Base-by-base conservation (phyloP, 371 early-diverging fungal species). In the Phascolomyces articulosus region DNA sequence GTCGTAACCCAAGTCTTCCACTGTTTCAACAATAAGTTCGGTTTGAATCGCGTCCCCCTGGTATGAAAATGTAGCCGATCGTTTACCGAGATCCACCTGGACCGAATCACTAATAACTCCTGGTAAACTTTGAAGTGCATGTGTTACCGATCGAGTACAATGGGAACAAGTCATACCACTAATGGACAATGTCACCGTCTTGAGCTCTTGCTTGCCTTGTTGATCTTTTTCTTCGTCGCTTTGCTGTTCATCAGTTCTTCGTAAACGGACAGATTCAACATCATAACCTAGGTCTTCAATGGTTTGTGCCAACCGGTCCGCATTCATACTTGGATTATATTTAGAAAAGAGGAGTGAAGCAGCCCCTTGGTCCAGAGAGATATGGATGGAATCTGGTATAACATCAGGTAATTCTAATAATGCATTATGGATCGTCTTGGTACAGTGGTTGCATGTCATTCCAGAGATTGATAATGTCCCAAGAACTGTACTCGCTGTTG, bases 391-490 rank as follows among this genome's bases (percentile, higher is more conserved):
- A 29, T 60, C 66, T 28, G 61, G 73, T 49, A 73, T 65, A n/a
- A 95, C 86, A 11, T 86, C 90, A 4, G 83, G 79, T 58, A 88
- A 60, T 1, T 66, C 51, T 8, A 40, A 26, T 9, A 97, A 71
- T 0, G 85, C 80, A 10, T 74, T 70, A 64, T 90, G 90, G 26
- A 96, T 80, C n/a, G 87, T 83, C 11, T 87, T 82, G 61, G 90
- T 89, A 64, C 95, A 95, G 44, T 91, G 89, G 1, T 93, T 85
- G 63, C 95, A 95, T 3, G 95, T 93, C 95, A 96, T 94, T 40
- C 96, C 91, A 56, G 78, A 62, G 69, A 81, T 79, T 56, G 28
- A 58, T 20, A 89, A 60, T 21, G 66, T 69, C n/a, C 74, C 74
- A 60, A 72, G 73, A 34, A 59, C 11, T 23, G 6, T 20, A 24